Evolutionary conservation across 176 grass and related monocot genomes (phyloP).

Genomic region (Lolium perenne): DNA sequence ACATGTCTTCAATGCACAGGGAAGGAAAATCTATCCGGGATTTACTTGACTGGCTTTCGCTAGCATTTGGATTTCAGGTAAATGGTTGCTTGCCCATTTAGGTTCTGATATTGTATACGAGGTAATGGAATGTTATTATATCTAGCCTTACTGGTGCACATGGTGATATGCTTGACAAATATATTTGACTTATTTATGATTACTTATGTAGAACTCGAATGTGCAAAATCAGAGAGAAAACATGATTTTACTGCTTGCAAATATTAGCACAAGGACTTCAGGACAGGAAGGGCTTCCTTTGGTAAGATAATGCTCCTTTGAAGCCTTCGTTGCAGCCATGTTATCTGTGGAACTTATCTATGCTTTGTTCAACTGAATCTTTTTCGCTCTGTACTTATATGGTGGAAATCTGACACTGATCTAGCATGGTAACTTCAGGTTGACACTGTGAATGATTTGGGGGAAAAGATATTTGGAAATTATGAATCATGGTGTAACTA

Average conservation of each 20-base stretch:
- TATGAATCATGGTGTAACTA: slow-evolving; percentile 73
- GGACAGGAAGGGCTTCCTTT: slow-evolving; percentile 33
- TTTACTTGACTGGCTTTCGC: slow-evolving; percentile 78
- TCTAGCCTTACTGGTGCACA: slow-evolving; percentile 16
- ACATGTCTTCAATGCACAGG: slow-evolving; percentile 33
- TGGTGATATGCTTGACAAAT: slow-evolving; percentile 30
- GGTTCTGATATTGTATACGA: slow-evolving; percentile 19
- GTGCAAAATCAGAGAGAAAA: slow-evolving; percentile 82
- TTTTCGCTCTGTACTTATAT: slow-evolving; percentile 19
- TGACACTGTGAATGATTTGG: slow-evolving; percentile 46
- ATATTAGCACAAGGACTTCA: slow-evolving; percentile 55
- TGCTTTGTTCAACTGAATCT: slow-evolving; percentile 2
- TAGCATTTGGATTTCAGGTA: slow-evolving; percentile 81
- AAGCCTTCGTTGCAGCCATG: background rate
- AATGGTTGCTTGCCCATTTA: slow-evolving; percentile 7
- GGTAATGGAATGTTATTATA: background rate
- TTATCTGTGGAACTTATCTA: slow-evolving; percentile 18
- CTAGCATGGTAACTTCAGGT: slow-evolving; percentile 45
- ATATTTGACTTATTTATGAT: slow-evolving; percentile 30
- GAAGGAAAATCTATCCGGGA: slow-evolving; percentile 49
- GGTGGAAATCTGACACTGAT: slow-evolving; percentile 22
- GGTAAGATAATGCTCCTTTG: slow-evolving; percentile 52
- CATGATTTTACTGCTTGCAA: slow-evolving; percentile 76
- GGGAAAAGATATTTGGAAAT: slow-evolving; percentile 62
- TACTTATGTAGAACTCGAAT: slow-evolving; percentile 59